Percentiles rank a stretch among this genome's conserved stretches.
phyloP scores from a whole-genome alignment of 2,329 filamentous ascomycete species.

The Colletotrichum sp. region DNA sequence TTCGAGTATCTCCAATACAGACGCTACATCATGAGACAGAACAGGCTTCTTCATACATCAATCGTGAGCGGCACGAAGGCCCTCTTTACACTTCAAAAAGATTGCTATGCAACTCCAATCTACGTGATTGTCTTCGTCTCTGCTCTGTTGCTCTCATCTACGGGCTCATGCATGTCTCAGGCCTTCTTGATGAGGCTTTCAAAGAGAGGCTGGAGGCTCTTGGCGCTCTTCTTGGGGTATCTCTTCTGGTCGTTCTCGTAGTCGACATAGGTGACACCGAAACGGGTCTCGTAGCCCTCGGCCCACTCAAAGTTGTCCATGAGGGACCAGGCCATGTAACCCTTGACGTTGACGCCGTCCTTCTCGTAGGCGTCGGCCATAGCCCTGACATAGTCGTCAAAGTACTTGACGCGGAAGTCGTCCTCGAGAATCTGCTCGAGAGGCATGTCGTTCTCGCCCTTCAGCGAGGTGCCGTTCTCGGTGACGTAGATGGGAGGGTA shows the following conservation, averaged over 20 bases:
- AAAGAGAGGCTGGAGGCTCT: slow-evolving; percentile 73
- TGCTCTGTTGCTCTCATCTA: background rate
- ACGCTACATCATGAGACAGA: background rate
- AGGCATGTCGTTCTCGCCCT: slow-evolving; percentile 80
- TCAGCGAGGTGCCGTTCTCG: slow-evolving; percentile 86
- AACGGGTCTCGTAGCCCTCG: slow-evolving; percentile 88
- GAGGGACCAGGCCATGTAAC: slow-evolving; percentile 87
- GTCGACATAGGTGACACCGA: slow-evolving; percentile 85
- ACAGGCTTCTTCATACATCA: background rate
- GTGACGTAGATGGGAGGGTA: slow-evolving; percentile 84
- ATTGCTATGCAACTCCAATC: background rate
- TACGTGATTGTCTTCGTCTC: background rate
- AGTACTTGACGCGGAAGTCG: slow-evolving; percentile 83
- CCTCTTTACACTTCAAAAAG: background rate
- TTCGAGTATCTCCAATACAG: background rate
- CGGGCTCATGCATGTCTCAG: slow-evolving; percentile 27
- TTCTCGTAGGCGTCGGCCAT: slow-evolving; percentile 74
- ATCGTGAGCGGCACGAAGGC: background rate
- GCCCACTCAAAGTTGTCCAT: slow-evolving; percentile 94
- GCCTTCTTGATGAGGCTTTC: slow-evolving; percentile 72
- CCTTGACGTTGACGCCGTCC: slow-evolving; percentile 80
- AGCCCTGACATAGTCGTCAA: slow-evolving; percentile 76
- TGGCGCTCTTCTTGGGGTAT: slow-evolving; percentile 84
- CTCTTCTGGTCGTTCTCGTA: slow-evolving; percentile 81
- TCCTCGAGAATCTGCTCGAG: slow-evolving; percentile 77